These are phyloP conservation scores for Fusarium circinatum DNA, from an alignment of 2,329 filamentous ascomycete genomes.

Conservation along the genomic window DNA sequence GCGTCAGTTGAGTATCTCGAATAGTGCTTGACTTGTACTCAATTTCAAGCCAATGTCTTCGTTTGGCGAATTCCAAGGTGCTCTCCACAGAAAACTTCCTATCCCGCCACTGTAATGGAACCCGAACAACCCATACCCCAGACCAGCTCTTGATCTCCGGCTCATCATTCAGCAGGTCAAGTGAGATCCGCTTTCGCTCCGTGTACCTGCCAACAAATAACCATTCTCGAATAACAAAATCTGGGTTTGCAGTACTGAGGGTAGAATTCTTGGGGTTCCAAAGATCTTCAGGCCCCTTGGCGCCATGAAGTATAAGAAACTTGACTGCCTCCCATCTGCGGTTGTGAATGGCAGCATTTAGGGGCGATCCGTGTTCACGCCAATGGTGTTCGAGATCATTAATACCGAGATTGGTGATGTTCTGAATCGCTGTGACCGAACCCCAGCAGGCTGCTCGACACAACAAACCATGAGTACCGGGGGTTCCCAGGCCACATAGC, in stretches of 20 bases:
- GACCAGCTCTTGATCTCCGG: not conserved
- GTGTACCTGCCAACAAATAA: not conserved
- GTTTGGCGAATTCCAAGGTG: not conserved
- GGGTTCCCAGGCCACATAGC: not conserved
- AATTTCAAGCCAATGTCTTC: not conserved
- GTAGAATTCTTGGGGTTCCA: not conserved
- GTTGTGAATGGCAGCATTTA: not conserved
- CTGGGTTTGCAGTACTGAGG: not conserved
- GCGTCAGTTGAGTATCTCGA: not conserved
- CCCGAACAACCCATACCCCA: not conserved
- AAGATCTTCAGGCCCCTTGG: accelerated
- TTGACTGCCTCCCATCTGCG: not conserved
- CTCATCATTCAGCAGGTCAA: too few species aligned
- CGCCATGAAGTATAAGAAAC: not conserved
- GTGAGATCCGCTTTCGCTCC: not conserved
- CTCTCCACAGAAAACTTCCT: not conserved
- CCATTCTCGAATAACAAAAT: not conserved
- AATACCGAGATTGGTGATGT: not conserved
- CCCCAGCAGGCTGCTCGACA: not conserved
- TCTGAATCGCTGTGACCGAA: not conserved
- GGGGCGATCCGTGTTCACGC: not conserved
- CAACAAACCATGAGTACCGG: not conserved
- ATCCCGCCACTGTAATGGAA: not conserved
- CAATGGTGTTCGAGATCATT: not conserved
- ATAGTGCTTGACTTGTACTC: not conserved